Conservation (phyloP, 352 stramenopile species). For the Pythium brachiatum region DNA sequence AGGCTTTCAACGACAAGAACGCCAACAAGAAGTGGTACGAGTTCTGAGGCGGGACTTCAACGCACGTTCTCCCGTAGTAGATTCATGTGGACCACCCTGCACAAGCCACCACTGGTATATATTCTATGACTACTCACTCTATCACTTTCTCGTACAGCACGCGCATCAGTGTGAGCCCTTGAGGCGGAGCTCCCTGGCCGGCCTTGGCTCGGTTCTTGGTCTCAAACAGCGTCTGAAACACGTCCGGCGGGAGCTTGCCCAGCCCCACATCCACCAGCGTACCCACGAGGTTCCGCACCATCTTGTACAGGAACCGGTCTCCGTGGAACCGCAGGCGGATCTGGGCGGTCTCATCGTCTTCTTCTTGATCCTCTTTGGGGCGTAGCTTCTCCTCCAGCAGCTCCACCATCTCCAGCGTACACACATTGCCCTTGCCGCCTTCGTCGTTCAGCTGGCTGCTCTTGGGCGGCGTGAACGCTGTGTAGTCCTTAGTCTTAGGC, state of each 20-base stretch:
- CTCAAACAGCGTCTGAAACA: conserved; percentile 45
- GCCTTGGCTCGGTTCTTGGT: conserved; percentile 50
- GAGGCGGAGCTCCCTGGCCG: conserved; percentile 62
- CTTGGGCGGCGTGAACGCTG: conserved; percentile 63
- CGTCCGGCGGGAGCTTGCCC: conserved; percentile 35
- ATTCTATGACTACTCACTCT: neutral
- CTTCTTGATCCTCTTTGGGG: conserved; percentile 19
- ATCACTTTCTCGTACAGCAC: conserved; percentile 20
- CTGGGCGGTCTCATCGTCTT: conserved; percentile 25
- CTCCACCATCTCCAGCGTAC: conserved; percentile 39
- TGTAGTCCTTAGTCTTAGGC: conserved; percentile 54
- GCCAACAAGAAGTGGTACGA: conserved; percentile 87
- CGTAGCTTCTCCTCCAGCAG: conserved; percentile 28
- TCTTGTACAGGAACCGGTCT: conserved; percentile 82
- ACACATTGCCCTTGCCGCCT: conserved; percentile 47
- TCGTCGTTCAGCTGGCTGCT: conserved; percentile 28
- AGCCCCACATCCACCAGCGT: conserved; percentile 76
- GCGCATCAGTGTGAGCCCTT: conserved; percentile 52
- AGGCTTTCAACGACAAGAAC: conserved; percentile 83
- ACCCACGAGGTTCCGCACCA: conserved; percentile 81
- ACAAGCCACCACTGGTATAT: neutral
- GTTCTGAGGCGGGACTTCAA: conserved; percentile 30
- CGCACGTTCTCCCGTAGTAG: neutral
- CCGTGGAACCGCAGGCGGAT: conserved; percentile 61
- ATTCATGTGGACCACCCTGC: neutral